Percentiles rank a stretch among this genome's conserved stretches.
Conservation (phyloP, 768 basidiomycete genomes). For the Xerocomus spinulosus region DNA sequence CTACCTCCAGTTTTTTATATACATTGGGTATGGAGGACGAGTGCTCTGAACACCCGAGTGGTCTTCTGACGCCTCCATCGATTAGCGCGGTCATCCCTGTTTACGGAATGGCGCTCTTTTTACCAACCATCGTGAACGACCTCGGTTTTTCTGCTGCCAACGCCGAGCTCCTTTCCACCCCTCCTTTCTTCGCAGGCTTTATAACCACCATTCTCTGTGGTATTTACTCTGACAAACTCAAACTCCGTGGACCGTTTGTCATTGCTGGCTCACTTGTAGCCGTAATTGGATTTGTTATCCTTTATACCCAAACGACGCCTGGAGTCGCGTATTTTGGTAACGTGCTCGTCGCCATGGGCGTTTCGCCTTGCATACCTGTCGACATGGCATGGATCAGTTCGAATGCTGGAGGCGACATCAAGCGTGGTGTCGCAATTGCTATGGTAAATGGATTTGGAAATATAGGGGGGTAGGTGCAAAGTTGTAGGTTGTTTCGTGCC, state of each 20-base stretch:
- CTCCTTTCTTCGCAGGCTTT: slow-evolving; percentile 45
- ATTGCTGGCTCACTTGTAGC: slow-evolving; percentile 36
- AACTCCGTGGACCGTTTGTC: slow-evolving; percentile 45
- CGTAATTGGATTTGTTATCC: slow-evolving; percentile 45
- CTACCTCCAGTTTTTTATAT: slow-evolving; percentile 29
- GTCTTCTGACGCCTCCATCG: slow-evolving; percentile 1
- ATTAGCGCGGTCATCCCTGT: slow-evolving; percentile 39
- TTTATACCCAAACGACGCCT: slow-evolving; percentile 32
- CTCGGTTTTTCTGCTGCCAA: slow-evolving; percentile 47
- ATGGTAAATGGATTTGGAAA: slow-evolving; percentile 54
- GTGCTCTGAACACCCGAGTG: too few species aligned
- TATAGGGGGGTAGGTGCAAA: slow-evolving; percentile 45
- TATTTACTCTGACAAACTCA: slow-evolving; percentile 37
- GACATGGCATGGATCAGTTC: slow-evolving; percentile 49
- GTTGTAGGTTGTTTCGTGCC: slow-evolving; percentile 14
- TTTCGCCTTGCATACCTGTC: slow-evolving; percentile 43
- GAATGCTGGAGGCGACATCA: slow-evolving; percentile 51
- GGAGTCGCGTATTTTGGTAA: slow-evolving; percentile 37
- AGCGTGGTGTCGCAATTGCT: slow-evolving; percentile 46
- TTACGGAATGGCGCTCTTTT: slow-evolving; percentile 44
- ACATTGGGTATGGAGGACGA: slow-evolving; percentile 33
- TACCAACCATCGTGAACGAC: slow-evolving; percentile 43
- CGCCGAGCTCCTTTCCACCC: slow-evolving; percentile 45
- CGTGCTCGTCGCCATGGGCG: slow-evolving; percentile 46
- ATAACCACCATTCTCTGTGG: slow-evolving; percentile 37